Evolutionary conservation across 2,329 filamentous ascomycete genomes (phyloP), one percentile per base, ranked within the genome.

Genomic region (Chrysoporthe deuterocubensis): DNA sequence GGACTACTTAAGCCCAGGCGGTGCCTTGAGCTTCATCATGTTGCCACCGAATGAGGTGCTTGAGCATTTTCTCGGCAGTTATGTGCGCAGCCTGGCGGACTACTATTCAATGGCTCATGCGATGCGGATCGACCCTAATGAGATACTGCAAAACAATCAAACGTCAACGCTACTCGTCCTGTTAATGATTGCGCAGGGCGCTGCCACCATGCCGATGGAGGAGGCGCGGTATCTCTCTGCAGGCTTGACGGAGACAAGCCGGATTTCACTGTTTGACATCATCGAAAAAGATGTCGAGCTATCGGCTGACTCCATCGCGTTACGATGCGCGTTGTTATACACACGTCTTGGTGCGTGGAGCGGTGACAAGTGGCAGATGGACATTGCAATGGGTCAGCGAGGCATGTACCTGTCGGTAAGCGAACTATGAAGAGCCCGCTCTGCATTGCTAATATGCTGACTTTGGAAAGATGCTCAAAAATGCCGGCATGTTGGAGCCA

Each of bases 281-380:
- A 90, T 92, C 63, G 90, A 92, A 78, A 90, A 89, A 75, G 89
- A 92, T 72, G 86, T 91, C 61, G 86, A 89, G 76, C 84, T 92
- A 79, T 87, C 87, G 14, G 85, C 87, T 1, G 89, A 92, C 73
- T 86, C 87, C 0, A 84, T 87, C 3, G 86, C 90, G 0, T 81
- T 92, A 57, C 85, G 89, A 50, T 89, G 88, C 60, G 89, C 89
- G 0, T 79, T 92, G 14, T 83, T 92, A 3, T 91, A 91, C 75
- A 90, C 87, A 1, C 84, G 89, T 1, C 83, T 91, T 37, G 90
- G 89, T 8, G 88, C 88, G 1, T 92, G 90, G 90, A 90, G 89
- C 74, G 90, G 90, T 58, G 90, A 92, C 76, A 92, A 92, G 78
- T 92, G 90, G 89, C 87, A 91, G 71, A 92, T 92, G 89, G 89